Base-by-base conservation (phyloP, 352 stramenopile genomes). In the Phytophthora macrochlamydospora region DNA sequence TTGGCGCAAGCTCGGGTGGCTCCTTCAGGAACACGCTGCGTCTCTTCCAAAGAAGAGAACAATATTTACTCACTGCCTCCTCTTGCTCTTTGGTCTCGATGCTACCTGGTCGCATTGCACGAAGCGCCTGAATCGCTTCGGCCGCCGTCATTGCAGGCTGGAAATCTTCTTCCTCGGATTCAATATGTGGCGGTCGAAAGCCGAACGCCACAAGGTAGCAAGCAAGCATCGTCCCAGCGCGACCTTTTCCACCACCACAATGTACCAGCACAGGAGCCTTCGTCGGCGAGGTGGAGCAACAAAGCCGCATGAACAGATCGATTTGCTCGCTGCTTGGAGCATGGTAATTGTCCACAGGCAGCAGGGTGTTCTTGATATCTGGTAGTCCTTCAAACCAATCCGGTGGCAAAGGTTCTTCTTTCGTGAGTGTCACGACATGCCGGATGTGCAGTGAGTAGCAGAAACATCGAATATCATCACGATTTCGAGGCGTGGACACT, bases 171-270 rank as follows among this genome's bases (percentile, higher is more conserved):
- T 50, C 42, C 40, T 5, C 48, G 31, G 68, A 29, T 13, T 53
- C 40, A 3, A 51, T 4, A 13, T 72, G 69, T 28, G 78, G 76
- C 4, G 69, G 52, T 1, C 48, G 18, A n/a, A 88, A 90, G 6
- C 81, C 81, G 30, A 85, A 90, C 8, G 79, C 81, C 2, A 89
- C 79, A 14, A 90, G 51, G 61, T 90, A 90, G 38, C 79, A 90
- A 24, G 81, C 81, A 14, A 89, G 49, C 75, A 91, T 84, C n/a
- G 79, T 80, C 28, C 83, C 80, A 7, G 80, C 78, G 2, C 83
- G 77, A 1, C 83, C 83, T 62, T 90, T 91, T 50, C 83, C 83
- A 30, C 83, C 83, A 30, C 80, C 80, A 53, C 83, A 91, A 44
- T 91, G 83, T 5, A 90, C 79, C 13, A 91, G 69, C 7, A 91